phyloP scores from a whole-genome alignment of 371 early-diverging fungal species.

The Syncephalastrum monosporum region DNA sequence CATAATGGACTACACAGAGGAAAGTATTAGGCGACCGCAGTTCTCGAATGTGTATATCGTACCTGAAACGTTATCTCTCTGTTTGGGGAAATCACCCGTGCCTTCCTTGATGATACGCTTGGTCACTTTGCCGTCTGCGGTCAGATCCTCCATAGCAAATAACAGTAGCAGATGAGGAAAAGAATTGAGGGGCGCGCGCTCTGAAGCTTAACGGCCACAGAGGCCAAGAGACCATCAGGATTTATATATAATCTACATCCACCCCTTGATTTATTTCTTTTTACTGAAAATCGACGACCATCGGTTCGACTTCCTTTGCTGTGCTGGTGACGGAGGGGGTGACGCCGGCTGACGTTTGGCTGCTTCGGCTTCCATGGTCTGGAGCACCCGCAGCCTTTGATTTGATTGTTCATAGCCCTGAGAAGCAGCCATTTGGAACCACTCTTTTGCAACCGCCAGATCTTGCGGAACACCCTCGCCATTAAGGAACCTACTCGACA shows the following conservation, averaged over 20 bases:
- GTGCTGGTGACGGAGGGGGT: constrained; percentile 5
- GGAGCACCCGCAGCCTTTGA: constrained; percentile 23
- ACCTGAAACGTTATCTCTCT: constrained; percentile 5
- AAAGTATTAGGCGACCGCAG: not conserved
- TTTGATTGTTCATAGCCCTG: constrained; percentile 47
- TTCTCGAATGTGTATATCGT: no score
- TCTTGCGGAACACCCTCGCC: constrained; percentile 50
- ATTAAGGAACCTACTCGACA: constrained; percentile 34
- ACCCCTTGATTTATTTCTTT: constrained; percentile 13
- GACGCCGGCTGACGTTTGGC: constrained; percentile 9
- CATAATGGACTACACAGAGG: constrained; percentile 32
- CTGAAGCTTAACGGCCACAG: no score
- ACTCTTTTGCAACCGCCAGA: constrained; percentile 41
- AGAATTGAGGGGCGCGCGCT: no score
- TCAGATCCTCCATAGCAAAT: constrained; percentile 18
- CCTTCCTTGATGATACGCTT: constrained; percentile 35
- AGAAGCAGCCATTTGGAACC: constrained; percentile 45
- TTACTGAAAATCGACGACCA: constrained; percentile 38
- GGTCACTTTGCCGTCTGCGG: constrained; percentile 36
- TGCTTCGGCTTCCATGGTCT: constrained; percentile 13
- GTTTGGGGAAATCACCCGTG: constrained; percentile 18
- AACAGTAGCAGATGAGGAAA: no score
- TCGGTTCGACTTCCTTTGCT: constrained; percentile 33
- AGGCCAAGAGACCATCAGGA: no score
- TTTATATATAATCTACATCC: not conserved